Percentiles rank a stretch among this genome's conserved stretches.
Evolutionary conservation across 2,329 filamentous ascomycete species (phyloP).

Genomic region (Arthrobotrys iridis): DNA sequence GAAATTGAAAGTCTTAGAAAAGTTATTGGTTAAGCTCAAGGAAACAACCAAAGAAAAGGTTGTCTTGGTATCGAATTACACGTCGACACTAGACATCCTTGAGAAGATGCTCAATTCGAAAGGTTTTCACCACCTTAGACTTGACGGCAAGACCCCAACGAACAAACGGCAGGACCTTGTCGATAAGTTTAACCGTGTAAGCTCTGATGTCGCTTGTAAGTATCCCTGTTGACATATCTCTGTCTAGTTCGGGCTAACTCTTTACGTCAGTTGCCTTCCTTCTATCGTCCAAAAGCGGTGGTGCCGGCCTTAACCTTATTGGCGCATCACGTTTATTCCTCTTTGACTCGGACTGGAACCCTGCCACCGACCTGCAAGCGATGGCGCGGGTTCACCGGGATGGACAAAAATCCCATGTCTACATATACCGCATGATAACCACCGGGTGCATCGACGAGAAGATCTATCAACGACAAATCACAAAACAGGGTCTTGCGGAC

Average conservation of each 20-base stretch:
- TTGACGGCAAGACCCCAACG: constrained; percentile 74
- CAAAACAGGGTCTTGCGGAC: constrained; percentile 75
- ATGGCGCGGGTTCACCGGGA: constrained; percentile 80
- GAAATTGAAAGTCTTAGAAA: constrained; percentile 75
- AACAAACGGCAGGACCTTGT: constrained; percentile 74
- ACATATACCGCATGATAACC: constrained; percentile 75
- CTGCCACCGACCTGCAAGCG: constrained; percentile 76
- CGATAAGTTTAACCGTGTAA: constrained; percentile 73
- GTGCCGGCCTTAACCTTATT: constrained; percentile 75
- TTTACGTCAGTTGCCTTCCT: constrained; percentile 72
- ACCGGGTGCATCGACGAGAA: constrained; percentile 77
- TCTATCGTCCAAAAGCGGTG: constrained; percentile 77
- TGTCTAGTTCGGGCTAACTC: not conserved
- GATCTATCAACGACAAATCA: constrained; percentile 77
- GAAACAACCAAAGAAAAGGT: constrained; percentile 74
- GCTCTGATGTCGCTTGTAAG: constrained; percentile 55
- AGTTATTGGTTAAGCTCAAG: constrained; percentile 71
- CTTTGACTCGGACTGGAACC: constrained; percentile 81
- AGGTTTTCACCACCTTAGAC: constrained; percentile 71
- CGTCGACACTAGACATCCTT: constrained; percentile 75
- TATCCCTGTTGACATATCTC: not conserved
- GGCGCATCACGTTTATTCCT: constrained; percentile 76
- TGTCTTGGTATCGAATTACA: constrained; percentile 80
- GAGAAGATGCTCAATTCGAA: constrained; percentile 70
- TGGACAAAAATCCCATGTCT: constrained; percentile 74